These are phyloP conservation scores for Phyllachora maydis DNA, from an alignment of 2,329 filamentous ascomycete species.

Conservation along the genomic window DNA sequence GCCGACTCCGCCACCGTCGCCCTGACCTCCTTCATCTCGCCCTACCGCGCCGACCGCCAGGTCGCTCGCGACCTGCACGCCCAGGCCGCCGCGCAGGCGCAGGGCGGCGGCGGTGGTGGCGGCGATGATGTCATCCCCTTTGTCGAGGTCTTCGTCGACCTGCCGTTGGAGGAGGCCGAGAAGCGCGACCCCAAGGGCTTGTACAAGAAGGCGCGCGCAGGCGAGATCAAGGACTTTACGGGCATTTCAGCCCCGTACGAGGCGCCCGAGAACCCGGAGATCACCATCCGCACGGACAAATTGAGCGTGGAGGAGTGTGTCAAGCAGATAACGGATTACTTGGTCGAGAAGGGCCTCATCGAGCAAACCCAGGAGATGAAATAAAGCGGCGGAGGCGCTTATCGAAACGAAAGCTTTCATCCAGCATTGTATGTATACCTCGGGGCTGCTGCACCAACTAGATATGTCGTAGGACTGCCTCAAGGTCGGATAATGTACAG, in stretches of 20 bases:
- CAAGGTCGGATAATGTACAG: too few species aligned
- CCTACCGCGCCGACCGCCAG: constrained; percentile 72
- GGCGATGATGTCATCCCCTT: constrained; percentile 60
- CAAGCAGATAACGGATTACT: constrained; percentile 60
- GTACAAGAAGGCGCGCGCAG: constrained; percentile 89
- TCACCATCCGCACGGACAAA: constrained; percentile 68
- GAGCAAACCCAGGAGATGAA: constrained; percentile 10
- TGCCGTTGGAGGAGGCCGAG: constrained; percentile 81
- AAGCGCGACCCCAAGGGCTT: constrained; percentile 91
- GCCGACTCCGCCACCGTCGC: constrained; percentile 75
- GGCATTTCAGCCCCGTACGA: constrained; percentile 93
- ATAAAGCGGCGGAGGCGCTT: too few species aligned
- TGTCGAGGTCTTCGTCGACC: constrained; percentile 84
- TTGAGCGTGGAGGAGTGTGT: constrained; percentile 79
- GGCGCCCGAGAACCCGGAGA: constrained; percentile 66
- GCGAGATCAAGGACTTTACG: constrained; percentile 93
- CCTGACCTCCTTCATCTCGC: constrained; percentile 92
- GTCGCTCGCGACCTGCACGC: constrained; percentile 66
- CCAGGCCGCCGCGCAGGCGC: constrained; percentile 26
- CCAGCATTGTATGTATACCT: too few species aligned
- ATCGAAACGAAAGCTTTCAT: too few species aligned
- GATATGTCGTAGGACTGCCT: too few species aligned
- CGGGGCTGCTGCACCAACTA: too few species aligned
- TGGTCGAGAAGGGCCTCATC: constrained; percentile 47
- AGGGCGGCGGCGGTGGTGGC: too few species aligned